These are phyloP conservation scores for Chaetomidium leptoderma DNA, from an alignment of 495 filamentous ascomycete species.

Conservation along the genomic window DNA sequence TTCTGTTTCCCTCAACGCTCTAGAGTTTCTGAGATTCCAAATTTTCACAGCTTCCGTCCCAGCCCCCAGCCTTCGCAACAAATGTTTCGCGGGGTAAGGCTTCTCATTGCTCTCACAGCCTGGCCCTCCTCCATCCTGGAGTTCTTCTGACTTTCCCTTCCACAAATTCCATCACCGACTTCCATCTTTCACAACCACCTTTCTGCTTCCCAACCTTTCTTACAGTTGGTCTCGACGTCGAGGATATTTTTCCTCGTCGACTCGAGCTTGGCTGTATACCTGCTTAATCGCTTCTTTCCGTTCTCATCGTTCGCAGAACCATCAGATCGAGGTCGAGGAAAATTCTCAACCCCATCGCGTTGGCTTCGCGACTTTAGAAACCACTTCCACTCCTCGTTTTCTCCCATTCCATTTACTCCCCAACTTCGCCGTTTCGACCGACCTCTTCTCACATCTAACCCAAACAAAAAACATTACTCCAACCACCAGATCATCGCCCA, in stretches of 20 bases:
- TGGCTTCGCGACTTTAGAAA: not conserved
- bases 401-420: not conserved
- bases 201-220: not conserved
- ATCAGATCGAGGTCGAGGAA: not conserved
- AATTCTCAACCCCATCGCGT: not conserved
- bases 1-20: not conserved
- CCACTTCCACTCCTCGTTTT: not conserved
- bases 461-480: too few species aligned
- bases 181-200: not conserved
- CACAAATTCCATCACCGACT: not conserved
- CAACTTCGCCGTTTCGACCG: not conserved
- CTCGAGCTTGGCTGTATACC: not conserved
- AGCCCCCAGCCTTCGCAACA: not conserved
- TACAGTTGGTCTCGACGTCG: not conserved
- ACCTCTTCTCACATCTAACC: not conserved
- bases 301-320: not conserved
- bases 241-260: not conserved
- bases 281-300: not conserved
- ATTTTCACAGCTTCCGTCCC: not conserved
- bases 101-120: not conserved
- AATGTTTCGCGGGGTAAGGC: not conserved
- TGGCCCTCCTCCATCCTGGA: not conserved
- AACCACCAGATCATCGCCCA: too few species aligned
- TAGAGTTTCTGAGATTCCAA: not conserved
- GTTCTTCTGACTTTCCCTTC: conserved; percentile 3